Evolutionary conservation across 805 yeast species (phyloP).

Genomic region (Kodamaea kakaduensis): DNA sequence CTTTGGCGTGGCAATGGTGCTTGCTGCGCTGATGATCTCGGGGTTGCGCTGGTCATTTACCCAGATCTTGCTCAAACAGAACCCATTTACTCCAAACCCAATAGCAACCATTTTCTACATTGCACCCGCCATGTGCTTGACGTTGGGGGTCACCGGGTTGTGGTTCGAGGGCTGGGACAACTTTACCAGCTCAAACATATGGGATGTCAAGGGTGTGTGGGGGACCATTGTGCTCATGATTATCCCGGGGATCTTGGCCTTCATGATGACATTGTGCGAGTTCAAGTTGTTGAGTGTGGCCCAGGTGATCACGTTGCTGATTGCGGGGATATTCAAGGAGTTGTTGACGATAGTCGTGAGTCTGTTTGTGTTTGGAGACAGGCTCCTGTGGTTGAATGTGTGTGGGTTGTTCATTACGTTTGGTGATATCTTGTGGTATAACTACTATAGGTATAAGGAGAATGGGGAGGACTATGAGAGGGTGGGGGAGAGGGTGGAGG

Average conservation of each 20-base stretch:
- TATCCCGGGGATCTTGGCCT: conserved; percentile 84
- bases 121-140: conserved; percentile 76
- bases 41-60: conserved; percentile 96
- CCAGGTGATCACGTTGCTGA: conserved; percentile 77
- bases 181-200: conserved; percentile 53
- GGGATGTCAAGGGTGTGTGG: conserved; percentile 58
- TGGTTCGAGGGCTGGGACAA: conserved; percentile 62
- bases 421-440: conserved; percentile 78
- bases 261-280: conserved; percentile 85
- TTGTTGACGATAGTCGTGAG: conserved; percentile 75
- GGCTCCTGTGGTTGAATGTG: conserved; percentile 59
- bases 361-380: conserved; percentile 68
- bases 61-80: conserved; percentile 67
- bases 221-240: conserved; percentile 56
- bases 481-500: conserved; percentile 6
- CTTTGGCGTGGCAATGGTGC: conserved; percentile 69
- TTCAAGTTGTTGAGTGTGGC: conserved; percentile 78
- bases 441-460: conserved; percentile 50
- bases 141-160: conserved; percentile 59
- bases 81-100: conserved; percentile 64
- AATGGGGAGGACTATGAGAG: conserved; percentile 10
- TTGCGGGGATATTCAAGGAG: conserved; percentile 93
- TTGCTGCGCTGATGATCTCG: conserved; percentile 73
- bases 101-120: conserved; percentile 78
- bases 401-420: conserved; percentile 74